A percentile compares a stretch with the other conserved stretches of the same genome.
Evolutionary conservation across 345 rosid genomes (phyloP).

Genomic region (Ceriops decandra): DNA sequence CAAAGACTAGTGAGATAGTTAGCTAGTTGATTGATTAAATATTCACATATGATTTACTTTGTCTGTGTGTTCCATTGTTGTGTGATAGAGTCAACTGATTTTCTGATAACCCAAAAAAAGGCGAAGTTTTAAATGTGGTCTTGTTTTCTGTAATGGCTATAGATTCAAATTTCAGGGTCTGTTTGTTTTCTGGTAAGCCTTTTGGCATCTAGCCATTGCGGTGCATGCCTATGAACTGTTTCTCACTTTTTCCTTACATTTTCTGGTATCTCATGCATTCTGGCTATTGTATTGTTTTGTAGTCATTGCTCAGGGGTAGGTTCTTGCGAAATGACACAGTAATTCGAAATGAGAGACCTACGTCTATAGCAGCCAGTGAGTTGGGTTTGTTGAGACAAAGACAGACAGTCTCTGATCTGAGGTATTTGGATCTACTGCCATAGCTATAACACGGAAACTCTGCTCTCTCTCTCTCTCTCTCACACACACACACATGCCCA

Average conservation of each 20-base stretch:
- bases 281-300: slow-evolving; percentile 19
- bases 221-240: neutral
- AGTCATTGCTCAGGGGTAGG: slow-evolving; percentile 91
- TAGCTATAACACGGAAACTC: neutral
- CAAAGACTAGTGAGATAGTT: neutral
- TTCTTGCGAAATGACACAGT: slow-evolving; percentile 78
- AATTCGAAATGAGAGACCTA: slow-evolving; percentile 47
- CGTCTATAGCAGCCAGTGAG: slow-evolving; percentile 72
- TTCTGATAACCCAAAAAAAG: too few species aligned
- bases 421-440: slow-evolving; percentile 41
- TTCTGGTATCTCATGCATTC: neutral
- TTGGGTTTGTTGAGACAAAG: slow-evolving; percentile 84
- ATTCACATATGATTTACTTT: neutral
- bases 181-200: neutral
- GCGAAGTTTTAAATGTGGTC: too few species aligned
- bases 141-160: too few species aligned
- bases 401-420: slow-evolving; percentile 86
- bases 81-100: neutral
- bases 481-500: neutral
- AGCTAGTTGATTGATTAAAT: neutral
- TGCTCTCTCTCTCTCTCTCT: neutral
- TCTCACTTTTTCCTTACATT: neutral
- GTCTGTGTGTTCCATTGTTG: neutral
- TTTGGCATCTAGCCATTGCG: neutral
- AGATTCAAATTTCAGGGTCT: neutral